Base-by-base conservation (phyloP, 768 basidiomycete species). In the Dioszegia crocea region DNA sequence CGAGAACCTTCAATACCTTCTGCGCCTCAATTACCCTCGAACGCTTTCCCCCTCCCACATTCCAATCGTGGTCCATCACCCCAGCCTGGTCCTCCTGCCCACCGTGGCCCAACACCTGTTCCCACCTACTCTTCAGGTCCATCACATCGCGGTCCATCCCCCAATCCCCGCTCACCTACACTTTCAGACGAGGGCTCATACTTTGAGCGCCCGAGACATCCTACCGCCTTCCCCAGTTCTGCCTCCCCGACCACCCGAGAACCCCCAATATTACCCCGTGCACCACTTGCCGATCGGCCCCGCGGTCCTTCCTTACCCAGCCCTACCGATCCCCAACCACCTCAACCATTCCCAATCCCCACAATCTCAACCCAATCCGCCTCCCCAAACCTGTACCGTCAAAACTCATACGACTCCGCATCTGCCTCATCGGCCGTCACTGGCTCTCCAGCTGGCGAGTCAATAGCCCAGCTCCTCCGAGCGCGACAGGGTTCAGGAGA, bases 391-490 rank as follows among this genome's bases (percentile, higher is more conserved):
- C 33, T 27, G 3, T 14, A 26, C 23, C 56, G 51, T n/a, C 36
- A 44, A 14, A 46, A 56, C 21, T 56, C 54, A 19, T 44, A 21
- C 33, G 46, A 40, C 19, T 49, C 56, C 23, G 24, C 52, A 29
- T 61, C 65, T 2, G 24, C 52, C 40, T 61, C 65, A 1, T 30
- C 48, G 10, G 61, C 62, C 5, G 61, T 30, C 14, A 49, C 49
- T 17, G 60, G 53, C 27, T 60, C 64, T 36, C 54, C 41, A n/a
- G 46, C 29, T 5, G 58, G 51, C 26, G 63, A 66, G 21, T 54
- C 56, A 26, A 56, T 70, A 30, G 46, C 63, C 9, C 57, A 62
- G 23, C 43, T 70, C 14, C 39, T 70, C 21, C 41, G 55, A 29
- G 56, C 61, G 27, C 31, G 61, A 8, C 54, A 60, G 38, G 54